A percentile compares a stretch with the other conserved stretches of the same genome.
These are phyloP conservation scores for Exsudoporus floridanus DNA, from an alignment of 1,284 basidiomycete genomes.

Conservation along the genomic window DNA sequence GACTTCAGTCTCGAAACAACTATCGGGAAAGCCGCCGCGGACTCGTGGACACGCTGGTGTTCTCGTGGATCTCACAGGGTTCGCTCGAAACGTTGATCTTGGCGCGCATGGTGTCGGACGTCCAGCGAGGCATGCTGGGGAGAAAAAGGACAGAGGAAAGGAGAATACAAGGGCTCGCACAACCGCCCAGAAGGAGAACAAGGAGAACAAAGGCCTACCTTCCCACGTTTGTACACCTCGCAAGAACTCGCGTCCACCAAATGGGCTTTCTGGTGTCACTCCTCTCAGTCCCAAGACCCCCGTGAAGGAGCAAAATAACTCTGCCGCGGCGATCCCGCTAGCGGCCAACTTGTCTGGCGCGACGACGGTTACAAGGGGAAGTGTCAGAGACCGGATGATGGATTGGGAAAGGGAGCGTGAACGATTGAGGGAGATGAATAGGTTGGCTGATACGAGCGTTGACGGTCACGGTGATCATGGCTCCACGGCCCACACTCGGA, in stretches of 20 bases:
- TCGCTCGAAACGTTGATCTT: constrained; percentile 36
- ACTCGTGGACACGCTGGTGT: constrained; percentile 27
- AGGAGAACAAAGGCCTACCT: constrained; percentile 24
- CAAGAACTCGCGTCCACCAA: constrained; percentile 8
- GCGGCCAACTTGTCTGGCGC: constrained; percentile 20
- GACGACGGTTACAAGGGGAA: constrained; percentile 34
- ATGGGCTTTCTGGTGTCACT: neutral
- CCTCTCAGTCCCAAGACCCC: constrained; percentile 9
- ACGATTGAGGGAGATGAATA: constrained; percentile 35
- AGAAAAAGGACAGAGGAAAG: constrained; percentile 20
- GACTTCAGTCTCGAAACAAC: constrained; percentile 17
- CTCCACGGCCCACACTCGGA: constrained; percentile 31
- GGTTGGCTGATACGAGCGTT: constrained; percentile 22
- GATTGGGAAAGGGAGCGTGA: constrained; percentile 39
- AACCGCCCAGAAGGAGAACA: constrained; percentile 24
- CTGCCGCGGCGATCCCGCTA: constrained; percentile 12
- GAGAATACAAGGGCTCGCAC: constrained; percentile 14
- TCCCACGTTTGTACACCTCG: constrained; percentile 1
- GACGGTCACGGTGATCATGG: constrained; percentile 20
- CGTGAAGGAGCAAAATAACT: constrained; percentile 8
- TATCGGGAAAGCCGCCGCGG: constrained; percentile 32
- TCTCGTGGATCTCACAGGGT: constrained; percentile 32
- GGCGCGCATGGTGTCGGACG: constrained; percentile 31
- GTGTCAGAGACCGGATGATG: constrained; percentile 38
- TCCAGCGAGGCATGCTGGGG: constrained; percentile 12